These are phyloP conservation scores for Aspergillus saccharolyticus DNA, from an alignment of 495 filamentous ascomycete genomes.

Conservation along the genomic window DNA sequence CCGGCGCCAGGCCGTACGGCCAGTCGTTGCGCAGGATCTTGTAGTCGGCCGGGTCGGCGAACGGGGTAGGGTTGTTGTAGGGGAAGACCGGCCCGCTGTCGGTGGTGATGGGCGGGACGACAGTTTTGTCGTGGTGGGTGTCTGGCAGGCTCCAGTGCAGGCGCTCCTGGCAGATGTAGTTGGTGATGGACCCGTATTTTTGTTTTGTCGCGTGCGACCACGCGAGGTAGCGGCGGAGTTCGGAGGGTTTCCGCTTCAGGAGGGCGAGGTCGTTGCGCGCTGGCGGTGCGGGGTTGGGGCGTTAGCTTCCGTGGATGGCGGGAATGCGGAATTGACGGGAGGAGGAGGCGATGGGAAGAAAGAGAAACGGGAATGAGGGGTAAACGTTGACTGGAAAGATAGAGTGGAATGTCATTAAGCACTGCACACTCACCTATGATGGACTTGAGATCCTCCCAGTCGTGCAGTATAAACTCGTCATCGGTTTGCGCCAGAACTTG, in stretches of 20 bases:
- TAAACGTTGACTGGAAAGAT: no score
- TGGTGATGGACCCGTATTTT: slow-evolving; percentile 70
- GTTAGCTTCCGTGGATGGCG: background rate
- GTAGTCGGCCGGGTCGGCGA: slow-evolving; percentile 65
- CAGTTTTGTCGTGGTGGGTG: slow-evolving; percentile 3
- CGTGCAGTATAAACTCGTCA: slow-evolving; percentile 61
- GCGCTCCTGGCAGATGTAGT: slow-evolving; percentile 68
- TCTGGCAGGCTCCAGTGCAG: slow-evolving; percentile 59
- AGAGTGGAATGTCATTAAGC: no score
- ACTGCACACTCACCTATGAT: slow-evolving; percentile 57
- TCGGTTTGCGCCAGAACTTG: slow-evolving; percentile 63
- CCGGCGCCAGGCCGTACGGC: slow-evolving; percentile 73
- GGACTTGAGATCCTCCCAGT: slow-evolving; percentile 62
- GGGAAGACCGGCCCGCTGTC: slow-evolving; percentile 23
- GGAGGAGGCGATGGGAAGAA: slow-evolving; percentile 14
- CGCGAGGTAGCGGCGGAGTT: slow-evolving; percentile 74
- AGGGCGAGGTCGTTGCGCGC: slow-evolving; percentile 67
- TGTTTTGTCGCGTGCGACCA: slow-evolving; percentile 68
- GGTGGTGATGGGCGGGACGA: slow-evolving; percentile 8
- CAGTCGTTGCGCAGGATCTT: slow-evolving; percentile 82
- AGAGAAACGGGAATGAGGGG: background rate
- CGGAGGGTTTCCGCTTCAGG: slow-evolving; percentile 77
- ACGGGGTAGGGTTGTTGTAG: slow-evolving; percentile 51
- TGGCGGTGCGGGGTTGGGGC: slow-evolving; percentile 21
- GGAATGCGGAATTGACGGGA: background rate